Base-by-base conservation (phyloP, 139 green algal species). In the Yamagishiella unicocca region DNA sequence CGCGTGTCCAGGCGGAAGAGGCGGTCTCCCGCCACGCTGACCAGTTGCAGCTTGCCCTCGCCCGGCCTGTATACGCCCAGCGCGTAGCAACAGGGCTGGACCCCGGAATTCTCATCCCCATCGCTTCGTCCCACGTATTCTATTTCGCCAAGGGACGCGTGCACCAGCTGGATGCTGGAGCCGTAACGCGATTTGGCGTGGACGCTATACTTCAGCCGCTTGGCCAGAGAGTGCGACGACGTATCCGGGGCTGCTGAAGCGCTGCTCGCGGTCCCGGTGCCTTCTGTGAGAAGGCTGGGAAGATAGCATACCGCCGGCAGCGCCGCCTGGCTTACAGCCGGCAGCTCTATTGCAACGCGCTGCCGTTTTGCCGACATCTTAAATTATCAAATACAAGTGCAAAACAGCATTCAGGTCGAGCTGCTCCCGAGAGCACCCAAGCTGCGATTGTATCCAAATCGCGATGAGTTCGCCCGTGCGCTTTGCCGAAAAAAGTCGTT, bases 101-200 rank as follows among this genome's bases (percentile, higher is more conserved):
- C 5, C 14, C 67, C 50, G 19, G 35, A 29, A n/a, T 79, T 81
- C 14, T 81, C 67, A n/a, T 58, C 67, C 0, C 42, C 67, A 29
- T 87, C 67, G 53, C 46, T 80, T 25, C 67, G 62, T 3, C 82
- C 82, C 2, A 87, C 68, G 43, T 72, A 87, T 1, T 87, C 82
- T 6, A 87, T 80, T 9, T 87, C n/a, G 31, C 80, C 64, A 4
- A 43, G 1, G 0, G 64, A 43, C 27, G 78, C 78, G 6, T 77
- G 62, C 5, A 86, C 80, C 5, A 86, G 31, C 43, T 86, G 55
- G 10, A 45, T 29, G 61, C 40, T 73, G 25, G n/a, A 45, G n/a
- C 54, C 42, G 0, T 29, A 2, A 17, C 33, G 33, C 2, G 8
- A 14, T 42, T 67, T 68, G 29, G 79, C 21, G 17, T 85, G 62